Evolutionary conservation across 2,329 filamentous ascomycete genomes (phyloP), one percentile per base, ranked within the genome.

Genomic region (Clarireedia homoeocarpa): DNA sequence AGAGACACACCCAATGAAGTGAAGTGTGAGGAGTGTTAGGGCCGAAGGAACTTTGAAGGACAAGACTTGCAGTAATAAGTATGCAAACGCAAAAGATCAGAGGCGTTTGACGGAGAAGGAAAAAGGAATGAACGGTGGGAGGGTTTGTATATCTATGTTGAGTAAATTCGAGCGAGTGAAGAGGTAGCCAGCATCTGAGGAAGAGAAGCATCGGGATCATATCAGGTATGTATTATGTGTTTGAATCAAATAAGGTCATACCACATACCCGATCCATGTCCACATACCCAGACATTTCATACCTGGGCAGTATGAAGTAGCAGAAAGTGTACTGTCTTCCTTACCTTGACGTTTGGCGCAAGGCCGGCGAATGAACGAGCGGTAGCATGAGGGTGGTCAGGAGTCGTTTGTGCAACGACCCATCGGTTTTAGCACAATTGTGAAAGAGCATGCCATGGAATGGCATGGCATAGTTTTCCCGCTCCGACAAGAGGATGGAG

Each of bases 201-300:
- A 44, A 44, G 12, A 44, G 40, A 44, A 44, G 40, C 7, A 12
- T 24, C 40, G n/a, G 23, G 40, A 44, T 10, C 12, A 44, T 44
- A 17, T 17, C 40, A 10, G 17, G 15, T 42, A 42, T 42, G 23
- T 24, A 23, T 23, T 23, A 44, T 44, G 10, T 44, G 20, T 36
- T 51, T 45, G 39, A 51, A 45, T 45, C 47, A 51, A 51, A 47
- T n/a, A 51, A 48, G 47, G 26, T 51, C 20, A 34, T 30, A 55
- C 20, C 46, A 47, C 26, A 44, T n/a, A 42, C 23, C 20, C 36
- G 48, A 55, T 39, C 53, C 46, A 44, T 44, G 36, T 14, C 48
- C 23, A 54, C 40, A n/a, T 44, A 51, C 40, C 27, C 47, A 55
- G 44, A 38, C 53, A 51, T 20, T 6, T 23, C 42, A 46, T 46